Evolutionary conservation across 73 alveolate species (phyloP), one percentile per base, ranked within the genome.

Genomic region (Paramecium primaurelia): DNA sequence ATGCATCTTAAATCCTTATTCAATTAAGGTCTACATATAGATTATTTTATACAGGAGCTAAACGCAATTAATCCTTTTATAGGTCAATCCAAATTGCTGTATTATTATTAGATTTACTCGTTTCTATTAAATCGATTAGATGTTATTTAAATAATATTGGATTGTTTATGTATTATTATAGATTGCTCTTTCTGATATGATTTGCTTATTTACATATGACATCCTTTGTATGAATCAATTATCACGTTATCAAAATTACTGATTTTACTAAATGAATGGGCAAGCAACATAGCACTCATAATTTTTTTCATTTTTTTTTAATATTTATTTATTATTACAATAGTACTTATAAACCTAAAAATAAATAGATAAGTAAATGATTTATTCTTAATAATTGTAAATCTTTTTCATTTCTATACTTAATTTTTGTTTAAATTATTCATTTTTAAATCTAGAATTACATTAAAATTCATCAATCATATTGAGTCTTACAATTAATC

Each of bases 1-100:
- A 49, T 89, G 94, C 86, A 89, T 89, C 64, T 37, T 28, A 47
- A 71, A 89, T 25, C 94, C 94, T 71, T 22, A 26, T 16, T 89
- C 75, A 26, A 73, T 44, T 20, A 73, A 34, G 1, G 49, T 64
- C 84, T 64, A 64, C 12, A 12, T 6, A 2, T 3, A 9, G 6
- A 4, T 1, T 28, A 12, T 8, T 64, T 42, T 64, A 32, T 64
- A 64, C 84, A 14, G 20, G 20, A 14, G 84, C 84, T 8, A 64
- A 64, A 28, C 42, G 22, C 49, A 64, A 64, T 34, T 64, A 64
- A 1, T 64, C 47, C 28, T 28, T 32, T 26, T 64, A 32, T 2
- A 64, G 49, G 4, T 64, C 84, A 64, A 64, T 26, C 84, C 84
- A 64, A 28, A 64, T 64, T 11, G 84, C 45, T 11, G 84, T 32